Evolutionary conservation across 202 grass and related monocot species (phyloP), one percentile per base, ranked within the genome.

Genomic region (Zizania palustris): DNA sequence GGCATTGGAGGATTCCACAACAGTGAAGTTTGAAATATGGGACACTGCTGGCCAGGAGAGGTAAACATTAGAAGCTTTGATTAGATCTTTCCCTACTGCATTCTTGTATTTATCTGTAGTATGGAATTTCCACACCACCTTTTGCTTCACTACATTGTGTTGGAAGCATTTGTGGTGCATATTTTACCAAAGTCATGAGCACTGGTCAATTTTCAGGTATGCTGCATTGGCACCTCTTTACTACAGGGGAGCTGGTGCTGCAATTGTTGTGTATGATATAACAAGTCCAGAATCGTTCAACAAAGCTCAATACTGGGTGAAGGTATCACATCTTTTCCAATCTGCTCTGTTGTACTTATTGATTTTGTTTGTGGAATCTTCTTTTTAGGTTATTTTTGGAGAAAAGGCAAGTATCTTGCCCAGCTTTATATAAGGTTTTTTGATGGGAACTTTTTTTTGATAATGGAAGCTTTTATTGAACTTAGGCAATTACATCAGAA

Each of bases 261-360:
- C 87, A 80, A 74, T 92, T 63, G 87, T 92, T 67, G 93, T 97
- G 16, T 97, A 90, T 79, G 90, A 97, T 72, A 97, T 97, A 86
- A 93, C 87, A 71, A 93, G 93, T 77, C 75, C 88, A 80, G 93
- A 97, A 65, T 92, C 93, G 57, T 97, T 97, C 65, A 82, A 45
- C 73, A 97, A 97, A 85, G 93, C 93, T 44, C 85, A 97, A 72
- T 97, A 92, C 57, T 97, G 90, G 93, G 90, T 97, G 66, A 97
- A 97, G 87, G 90, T 97, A 85, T 59, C 36, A 14, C 63, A 20
- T 78, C 5, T 60, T 73, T 60, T 33, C 66, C n/a, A 28, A 50
- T 73, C 21, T 73, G 20, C 54, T 18, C 19, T 41, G 13, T 21
- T 16, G 22, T 18, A 7, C 35, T 63, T 37, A 28, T 80, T 41